These are phyloP conservation scores for Penstemon barbatus DNA, from an alignment of 257 asterid genomes.

Conservation along the genomic window DNA sequence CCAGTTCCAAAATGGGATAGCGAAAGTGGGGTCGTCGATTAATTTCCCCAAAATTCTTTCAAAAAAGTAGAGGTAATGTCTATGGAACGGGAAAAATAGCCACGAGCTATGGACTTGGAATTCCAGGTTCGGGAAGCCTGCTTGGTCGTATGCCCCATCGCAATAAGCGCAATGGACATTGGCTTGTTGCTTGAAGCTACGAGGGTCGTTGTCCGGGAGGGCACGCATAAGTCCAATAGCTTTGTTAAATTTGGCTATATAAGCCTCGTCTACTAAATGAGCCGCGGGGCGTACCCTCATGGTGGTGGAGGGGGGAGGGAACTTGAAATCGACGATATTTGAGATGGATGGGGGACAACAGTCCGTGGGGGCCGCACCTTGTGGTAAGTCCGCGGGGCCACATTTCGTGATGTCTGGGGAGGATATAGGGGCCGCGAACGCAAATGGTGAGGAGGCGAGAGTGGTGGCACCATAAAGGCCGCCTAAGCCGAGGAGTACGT, in stretches of 20 bases:
- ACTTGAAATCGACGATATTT: conserved; percentile 46
- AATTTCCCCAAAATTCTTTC: conserved; percentile 65
- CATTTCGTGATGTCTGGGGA: conserved; percentile 74
- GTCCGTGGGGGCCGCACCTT: conserved; percentile 55
- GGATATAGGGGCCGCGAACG: conserved; percentile 58
- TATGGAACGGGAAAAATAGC: conserved; percentile 75
- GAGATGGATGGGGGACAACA: conserved; percentile 69
- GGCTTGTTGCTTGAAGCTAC: conserved; percentile 80
- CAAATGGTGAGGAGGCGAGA: conserved; percentile 46
- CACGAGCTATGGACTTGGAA: conserved; percentile 79
- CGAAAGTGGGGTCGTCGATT: conserved; percentile 68
- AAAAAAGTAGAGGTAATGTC: conserved; percentile 69
- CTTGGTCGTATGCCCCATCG: conserved; percentile 80
- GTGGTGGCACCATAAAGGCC: conserved; percentile 69
- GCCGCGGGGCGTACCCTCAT: conserved; percentile 75
- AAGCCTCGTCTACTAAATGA: conserved; percentile 53
- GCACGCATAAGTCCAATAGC: conserved; percentile 70
- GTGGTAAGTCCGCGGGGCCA: conserved; percentile 71
- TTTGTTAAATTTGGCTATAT: conserved; percentile 50
- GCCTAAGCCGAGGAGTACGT: conserved; percentile 63
- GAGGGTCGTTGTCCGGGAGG: conserved; percentile 78
- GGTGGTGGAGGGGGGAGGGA: conserved; percentile 43
- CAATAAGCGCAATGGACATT: conserved; percentile 87
- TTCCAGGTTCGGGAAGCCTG: conserved; percentile 69
- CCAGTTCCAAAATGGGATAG: conserved; percentile 85